Base-by-base conservation (phyloP, 2,329 filamentous ascomycete genomes). In the Colletotrichum orbiculare region DNA sequence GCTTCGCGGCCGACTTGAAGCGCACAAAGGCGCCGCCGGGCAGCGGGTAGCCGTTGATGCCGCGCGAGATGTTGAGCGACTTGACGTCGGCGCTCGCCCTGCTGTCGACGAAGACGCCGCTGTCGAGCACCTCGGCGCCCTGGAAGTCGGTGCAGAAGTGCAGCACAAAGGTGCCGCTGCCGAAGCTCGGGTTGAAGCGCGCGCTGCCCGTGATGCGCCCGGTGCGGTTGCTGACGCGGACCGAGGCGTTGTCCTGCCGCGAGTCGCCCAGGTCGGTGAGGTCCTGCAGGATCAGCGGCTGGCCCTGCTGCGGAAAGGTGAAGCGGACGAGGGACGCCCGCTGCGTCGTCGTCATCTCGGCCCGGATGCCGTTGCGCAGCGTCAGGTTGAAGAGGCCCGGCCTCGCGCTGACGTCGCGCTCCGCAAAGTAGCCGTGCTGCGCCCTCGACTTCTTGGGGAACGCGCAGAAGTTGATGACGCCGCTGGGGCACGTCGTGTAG, bases 71-170 rank as follows among this genome's bases (percentile, higher is more conserved):
- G 1, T 76, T 82, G 45, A 87, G 70, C 10, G 79, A 76, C 59
- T 86, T 82, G 37, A 80, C 78, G 2, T 77, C 75, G 4, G 77
- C 74, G 49, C 81, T 84, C 2, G 86, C 85, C 7, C 85, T 80
- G 66, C 83, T 87, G 67, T 88, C 85, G 1, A 79, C 80, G 73
- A 86, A 92, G 34, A 90, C 81, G 8, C 90, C 90, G 2, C 79
- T 86, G 66, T 90, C 85, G 38, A 83, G 80, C 9, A 92, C 76
- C 0, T 78, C 72, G 3, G 86, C 84, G 0, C 86, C 89, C 35
- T 78, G 74, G 70, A 92, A 91, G 68, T 92, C 90, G 3, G 87
- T 87, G 69, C 90, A 92, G 70, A 91, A 91, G 72, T 89, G 83
- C 2, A 87, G 75, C 13, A 79, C 75, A 70, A 89, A 92, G 6